Evolutionary conservation across 306 rosid species (phyloP).

Genomic region (Argentina anserina): DNA sequence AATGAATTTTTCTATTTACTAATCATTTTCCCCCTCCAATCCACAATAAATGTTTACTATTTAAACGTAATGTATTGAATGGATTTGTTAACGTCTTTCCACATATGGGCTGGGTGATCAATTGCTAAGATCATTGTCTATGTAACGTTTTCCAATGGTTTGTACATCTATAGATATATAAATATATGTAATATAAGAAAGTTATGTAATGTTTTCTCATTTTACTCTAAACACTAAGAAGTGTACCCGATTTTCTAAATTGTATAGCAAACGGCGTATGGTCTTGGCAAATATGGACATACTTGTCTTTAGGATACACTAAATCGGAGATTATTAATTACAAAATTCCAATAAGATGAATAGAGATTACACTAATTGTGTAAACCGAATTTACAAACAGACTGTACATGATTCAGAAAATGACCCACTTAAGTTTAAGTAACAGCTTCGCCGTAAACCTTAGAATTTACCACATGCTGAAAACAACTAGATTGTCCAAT

Average conservation of each 20-base stretch:
- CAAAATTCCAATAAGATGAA: neutral
- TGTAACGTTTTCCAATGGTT: neutral
- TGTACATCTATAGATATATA: neutral
- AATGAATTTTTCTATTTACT: neutral
- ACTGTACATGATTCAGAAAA: neutral
- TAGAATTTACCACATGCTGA: neutral
- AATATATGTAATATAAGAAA: neutral
- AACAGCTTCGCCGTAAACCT: neutral
- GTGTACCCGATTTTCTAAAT: neutral
- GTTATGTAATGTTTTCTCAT: neutral
- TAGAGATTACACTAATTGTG: neutral
- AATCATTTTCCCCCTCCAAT: neutral
- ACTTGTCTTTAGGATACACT: neutral
- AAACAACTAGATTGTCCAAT: slow-evolving; percentile 4
- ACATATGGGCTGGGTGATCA: neutral
- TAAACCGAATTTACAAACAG: neutral
- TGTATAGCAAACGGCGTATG: neutral
- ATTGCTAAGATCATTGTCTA: neutral
- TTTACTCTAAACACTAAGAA: neutral
- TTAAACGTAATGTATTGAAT: neutral
- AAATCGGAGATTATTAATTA: neutral
- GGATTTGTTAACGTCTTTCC: neutral
- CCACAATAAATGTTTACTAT: neutral
- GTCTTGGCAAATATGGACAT: neutral
- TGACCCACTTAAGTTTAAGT: neutral